phyloP scores from a whole-genome alignment of 768 basidiomycete genomes.

The Boletus subparvulus region DNA sequence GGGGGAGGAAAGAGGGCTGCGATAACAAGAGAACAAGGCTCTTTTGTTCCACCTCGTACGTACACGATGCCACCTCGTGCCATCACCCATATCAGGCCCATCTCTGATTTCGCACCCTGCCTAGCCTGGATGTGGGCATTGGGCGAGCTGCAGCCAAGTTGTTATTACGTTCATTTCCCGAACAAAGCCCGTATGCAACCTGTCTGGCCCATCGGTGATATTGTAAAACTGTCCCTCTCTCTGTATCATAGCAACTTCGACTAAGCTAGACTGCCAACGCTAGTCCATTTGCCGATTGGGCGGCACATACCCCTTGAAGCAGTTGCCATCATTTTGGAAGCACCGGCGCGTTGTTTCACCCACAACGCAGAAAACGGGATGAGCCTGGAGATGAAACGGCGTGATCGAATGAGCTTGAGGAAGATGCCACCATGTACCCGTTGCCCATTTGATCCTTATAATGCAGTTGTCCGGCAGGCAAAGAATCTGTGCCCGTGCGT shows the following conservation, averaged over 20 bases:
- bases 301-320: too few relatives aligned
- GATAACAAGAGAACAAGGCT: background rate
- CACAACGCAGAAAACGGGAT: too few relatives aligned
- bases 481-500: background rate
- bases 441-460: background rate
- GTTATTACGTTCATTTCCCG: too few relatives aligned
- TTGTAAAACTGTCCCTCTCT: too few relatives aligned
- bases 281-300: too few relatives aligned
- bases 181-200: too few relatives aligned
- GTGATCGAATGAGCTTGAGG: background rate
- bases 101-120: slow-evolving; percentile 25
- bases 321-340: too few relatives aligned
- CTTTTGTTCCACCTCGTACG: slow-evolving; percentile 25
- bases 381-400: slow-evolving; percentile 32
- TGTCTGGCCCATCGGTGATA: too few relatives aligned
- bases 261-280: background rate
- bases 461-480: slow-evolving; percentile 33
- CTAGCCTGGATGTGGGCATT: too few relatives aligned
- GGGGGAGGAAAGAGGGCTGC: slow-evolving; percentile 12
- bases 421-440: background rate
- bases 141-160: too few relatives aligned
- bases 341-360: too few relatives aligned
- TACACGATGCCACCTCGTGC: slow-evolving; percentile 31
- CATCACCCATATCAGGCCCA: slow-evolving; percentile 32
- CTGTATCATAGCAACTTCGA: too few relatives aligned